Conservation (phyloP, 768 basidiomycete species). For the Psilocybe azurescens region DNA sequence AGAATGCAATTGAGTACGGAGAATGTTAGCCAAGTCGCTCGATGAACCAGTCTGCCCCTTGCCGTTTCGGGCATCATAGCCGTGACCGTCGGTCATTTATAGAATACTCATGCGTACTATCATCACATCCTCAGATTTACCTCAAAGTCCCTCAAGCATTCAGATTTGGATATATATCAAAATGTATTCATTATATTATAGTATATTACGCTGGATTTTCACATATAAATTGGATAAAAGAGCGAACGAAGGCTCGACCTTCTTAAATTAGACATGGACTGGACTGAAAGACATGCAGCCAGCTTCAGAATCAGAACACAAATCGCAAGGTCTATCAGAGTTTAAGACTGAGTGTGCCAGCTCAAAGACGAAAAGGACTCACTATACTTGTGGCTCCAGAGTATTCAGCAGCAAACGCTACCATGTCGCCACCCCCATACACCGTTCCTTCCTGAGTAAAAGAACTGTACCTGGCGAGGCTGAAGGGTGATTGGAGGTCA, state of each 20-base stretch:
- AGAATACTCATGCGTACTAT: neutral
- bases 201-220: too few relatives aligned
- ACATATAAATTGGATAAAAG: neutral
- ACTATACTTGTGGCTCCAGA: neutral
- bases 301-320: neutral
- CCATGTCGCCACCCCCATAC: conserved; percentile 3
- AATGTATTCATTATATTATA: too few relatives aligned
- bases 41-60: neutral
- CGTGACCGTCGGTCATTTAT: neutral
- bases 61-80: conserved; percentile 1
- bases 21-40: neutral
- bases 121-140: too few relatives aligned
- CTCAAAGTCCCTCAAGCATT: neutral
- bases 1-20: neutral
- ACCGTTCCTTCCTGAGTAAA: neutral
- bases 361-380: neutral
- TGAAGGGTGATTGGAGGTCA: neutral
- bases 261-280: neutral
- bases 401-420: conserved; percentile 1
- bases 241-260: neutral
- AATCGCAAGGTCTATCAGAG: neutral
- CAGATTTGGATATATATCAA: neutral
- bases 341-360: neutral
- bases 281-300: neutral
- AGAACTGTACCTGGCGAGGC: neutral